These are phyloP conservation scores for Saccharomycopsis sp. DNA, from an alignment of 805 yeast genomes.

Conservation along the genomic window DNA sequence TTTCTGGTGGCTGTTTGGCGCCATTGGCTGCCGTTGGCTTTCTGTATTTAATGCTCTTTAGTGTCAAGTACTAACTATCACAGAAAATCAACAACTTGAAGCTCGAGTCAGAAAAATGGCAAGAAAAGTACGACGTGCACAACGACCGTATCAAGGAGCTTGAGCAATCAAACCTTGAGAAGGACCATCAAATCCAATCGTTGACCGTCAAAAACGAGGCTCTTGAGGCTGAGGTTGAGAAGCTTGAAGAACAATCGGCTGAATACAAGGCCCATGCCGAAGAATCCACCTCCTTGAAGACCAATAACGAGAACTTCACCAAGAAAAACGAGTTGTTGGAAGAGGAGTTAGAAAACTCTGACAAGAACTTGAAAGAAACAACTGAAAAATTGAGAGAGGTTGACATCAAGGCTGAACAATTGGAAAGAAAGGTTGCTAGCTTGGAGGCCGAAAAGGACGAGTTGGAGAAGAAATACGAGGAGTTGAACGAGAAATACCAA, in stretches of 20 bases:
- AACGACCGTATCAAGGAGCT: slow-evolving; percentile 73
- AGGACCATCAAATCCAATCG: slow-evolving; percentile 92
- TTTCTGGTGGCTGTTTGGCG: neutral
- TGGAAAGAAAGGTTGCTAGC: slow-evolving; percentile 88
- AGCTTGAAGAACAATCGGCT: slow-evolving; percentile 63
- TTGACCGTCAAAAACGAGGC: slow-evolving; percentile 87
- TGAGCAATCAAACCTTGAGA: slow-evolving; percentile 87
- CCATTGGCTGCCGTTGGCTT: neutral
- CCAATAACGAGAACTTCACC: slow-evolving; percentile 84
- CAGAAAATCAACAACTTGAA: slow-evolving; percentile 85
- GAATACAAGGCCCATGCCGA: slow-evolving; percentile 84
- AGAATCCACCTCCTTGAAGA: slow-evolving; percentile 80
- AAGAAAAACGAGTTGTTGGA: slow-evolving; percentile 86
- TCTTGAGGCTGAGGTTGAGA: slow-evolving; percentile 77
- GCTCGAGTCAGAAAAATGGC: slow-evolving; percentile 95
- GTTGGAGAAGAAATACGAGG: slow-evolving; percentile 87
- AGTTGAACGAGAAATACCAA: slow-evolving; percentile 71
- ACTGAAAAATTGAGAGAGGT: slow-evolving; percentile 91
- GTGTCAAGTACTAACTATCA: slow-evolving; percentile 24
- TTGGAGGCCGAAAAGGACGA: slow-evolving; percentile 89
- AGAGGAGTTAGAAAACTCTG: slow-evolving; percentile 86
- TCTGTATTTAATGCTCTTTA: neutral
- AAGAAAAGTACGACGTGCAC: slow-evolving; percentile 90
- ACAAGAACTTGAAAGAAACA: slow-evolving; percentile 84
- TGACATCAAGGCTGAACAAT: slow-evolving; percentile 92